Percentiles rank a stretch among this genome's conserved stretches.
Evolutionary conservation across 2,329 filamentous ascomycete genomes (phyloP).

Genomic region (Pyrenochaeta sp.): DNA sequence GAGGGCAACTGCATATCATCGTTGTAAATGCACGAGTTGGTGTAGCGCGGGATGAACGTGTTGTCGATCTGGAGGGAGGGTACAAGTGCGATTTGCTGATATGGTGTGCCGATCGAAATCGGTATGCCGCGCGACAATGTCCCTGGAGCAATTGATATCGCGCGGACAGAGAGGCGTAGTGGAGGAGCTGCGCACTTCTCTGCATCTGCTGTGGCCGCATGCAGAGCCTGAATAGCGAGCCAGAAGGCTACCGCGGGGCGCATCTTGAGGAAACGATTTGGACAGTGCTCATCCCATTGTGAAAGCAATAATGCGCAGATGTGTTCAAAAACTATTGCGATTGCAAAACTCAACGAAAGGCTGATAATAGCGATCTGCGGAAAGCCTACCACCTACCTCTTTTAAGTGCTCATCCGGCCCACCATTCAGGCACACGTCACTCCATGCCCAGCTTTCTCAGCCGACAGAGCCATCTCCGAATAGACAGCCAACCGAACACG

Average conservation of each 20-base stretch:
- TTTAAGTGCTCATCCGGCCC: not conserved
- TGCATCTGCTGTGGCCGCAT: not conserved
- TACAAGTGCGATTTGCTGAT: constrained; percentile 21
- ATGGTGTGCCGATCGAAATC: constrained; percentile 21
- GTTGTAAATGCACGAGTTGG: constrained; percentile 22
- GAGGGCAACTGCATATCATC: not conserved
- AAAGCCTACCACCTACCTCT: not conserved
- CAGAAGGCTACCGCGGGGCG: not conserved
- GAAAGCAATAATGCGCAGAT: not conserved
- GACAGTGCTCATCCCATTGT: not conserved
- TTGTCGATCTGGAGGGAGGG: constrained; percentile 25
- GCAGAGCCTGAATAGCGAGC: not conserved
- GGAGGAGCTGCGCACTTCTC: constrained; percentile 30
- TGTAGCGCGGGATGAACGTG: constrained; percentile 27
- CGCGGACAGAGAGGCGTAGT: constrained; percentile 17
- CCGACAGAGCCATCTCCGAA: not conserved
- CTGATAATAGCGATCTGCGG: not conserved
- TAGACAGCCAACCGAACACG: not conserved
- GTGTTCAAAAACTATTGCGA: not conserved
- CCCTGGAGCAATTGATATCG: constrained; percentile 15
- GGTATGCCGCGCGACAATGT: constrained; percentile 19
- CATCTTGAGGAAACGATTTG: not conserved
- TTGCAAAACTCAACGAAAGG: not conserved
- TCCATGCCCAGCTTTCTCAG: not conserved
- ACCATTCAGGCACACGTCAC: not conserved